Conservation (phyloP, 768 basidiomycete species). For the Kwoniella dejecticola region DNA sequence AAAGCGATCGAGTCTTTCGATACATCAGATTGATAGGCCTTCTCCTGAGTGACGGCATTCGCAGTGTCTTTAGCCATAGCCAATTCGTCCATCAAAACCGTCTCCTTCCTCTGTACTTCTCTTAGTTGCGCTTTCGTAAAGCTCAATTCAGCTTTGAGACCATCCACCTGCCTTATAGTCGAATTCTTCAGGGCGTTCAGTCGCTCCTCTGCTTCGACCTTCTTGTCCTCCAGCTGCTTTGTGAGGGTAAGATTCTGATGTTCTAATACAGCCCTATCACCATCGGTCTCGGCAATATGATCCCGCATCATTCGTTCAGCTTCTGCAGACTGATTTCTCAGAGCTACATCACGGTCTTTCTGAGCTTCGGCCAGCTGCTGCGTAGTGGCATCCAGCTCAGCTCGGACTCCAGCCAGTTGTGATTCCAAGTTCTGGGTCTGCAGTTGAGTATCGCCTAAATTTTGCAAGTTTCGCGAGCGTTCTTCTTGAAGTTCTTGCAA, state of each 20-base stretch:
- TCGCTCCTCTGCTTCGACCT: slow-evolving; percentile 58
- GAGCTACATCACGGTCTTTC: slow-evolving; percentile 74
- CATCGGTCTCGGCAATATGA: slow-evolving; percentile 88
- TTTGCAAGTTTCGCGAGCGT: slow-evolving; percentile 69
- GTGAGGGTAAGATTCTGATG: slow-evolving; percentile 76
- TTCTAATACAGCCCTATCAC: slow-evolving; percentile 88
- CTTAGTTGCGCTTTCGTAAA: slow-evolving; percentile 51
- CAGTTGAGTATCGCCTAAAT: slow-evolving; percentile 72
- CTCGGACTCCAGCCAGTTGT: slow-evolving; percentile 69
- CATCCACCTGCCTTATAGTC: slow-evolving; percentile 56
- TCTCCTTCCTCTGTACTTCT: slow-evolving; percentile 45
- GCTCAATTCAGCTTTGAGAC: slow-evolving; percentile 74
- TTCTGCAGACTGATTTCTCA: slow-evolving; percentile 68
- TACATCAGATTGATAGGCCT: slow-evolving; percentile 36
- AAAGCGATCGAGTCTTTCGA: slow-evolving; percentile 50
- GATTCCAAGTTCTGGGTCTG: slow-evolving; percentile 74
- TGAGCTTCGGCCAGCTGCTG: slow-evolving; percentile 69
- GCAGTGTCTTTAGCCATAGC: slow-evolving; percentile 48
- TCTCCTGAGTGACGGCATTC: slow-evolving; percentile 32
- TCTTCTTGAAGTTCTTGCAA: slow-evolving; percentile 71
- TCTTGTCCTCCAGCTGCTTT: slow-evolving; percentile 72
- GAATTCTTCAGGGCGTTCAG: slow-evolving; percentile 33
- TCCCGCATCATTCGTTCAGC: slow-evolving; percentile 72
- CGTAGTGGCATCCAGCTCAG: slow-evolving; percentile 73
- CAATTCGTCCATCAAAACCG: slow-evolving; percentile 41